Percentiles rank a stretch among this genome's conserved stretches.
phyloP scores from a whole-genome alignment of 2,329 filamentous ascomycete genomes.

The Cladosporium sp. region DNA sequence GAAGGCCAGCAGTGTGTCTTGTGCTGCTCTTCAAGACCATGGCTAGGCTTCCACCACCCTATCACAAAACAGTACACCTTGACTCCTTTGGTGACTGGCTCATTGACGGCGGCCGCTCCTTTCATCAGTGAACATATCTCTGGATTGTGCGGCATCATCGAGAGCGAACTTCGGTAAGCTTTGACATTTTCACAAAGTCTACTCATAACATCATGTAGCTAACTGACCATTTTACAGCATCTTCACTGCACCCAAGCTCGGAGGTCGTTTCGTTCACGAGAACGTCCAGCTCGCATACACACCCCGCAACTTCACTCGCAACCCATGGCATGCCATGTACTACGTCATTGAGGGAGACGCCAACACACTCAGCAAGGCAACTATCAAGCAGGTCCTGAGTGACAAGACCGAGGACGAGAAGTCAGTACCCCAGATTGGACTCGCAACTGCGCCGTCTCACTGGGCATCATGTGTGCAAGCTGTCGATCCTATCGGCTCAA shows the following conservation, averaged over 20 bases:
- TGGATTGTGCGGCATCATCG: conserved; percentile 39
- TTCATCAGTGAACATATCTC: conserved; percentile 82
- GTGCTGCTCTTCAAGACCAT: conserved; percentile 89
- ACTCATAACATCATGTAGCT: not conserved
- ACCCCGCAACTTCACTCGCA: conserved; percentile 81
- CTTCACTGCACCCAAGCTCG: conserved; percentile 84
- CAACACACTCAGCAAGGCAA: conserved; percentile 81
- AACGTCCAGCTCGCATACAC: conserved; percentile 87
- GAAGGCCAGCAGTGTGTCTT: conserved; percentile 74
- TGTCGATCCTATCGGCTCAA: conserved; percentile 68
- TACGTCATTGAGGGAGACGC: conserved; percentile 95
- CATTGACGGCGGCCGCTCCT: conserved; percentile 92
- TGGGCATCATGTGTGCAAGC: conserved; percentile 97
- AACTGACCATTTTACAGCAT: conserved; percentile 57
- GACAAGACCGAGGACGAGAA: conserved; percentile 11
- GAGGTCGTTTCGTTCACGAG: conserved; percentile 83
- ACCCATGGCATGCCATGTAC: conserved; percentile 85
- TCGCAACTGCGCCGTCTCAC: conserved; percentile 77
- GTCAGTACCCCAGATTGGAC: conserved; percentile 61
- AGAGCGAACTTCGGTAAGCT: conserved; percentile 20
- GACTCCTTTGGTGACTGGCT: conserved; percentile 73
- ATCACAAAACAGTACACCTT: conserved; percentile 87
- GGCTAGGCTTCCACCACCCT: conserved; percentile 90
- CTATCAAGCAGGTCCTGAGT: conserved; percentile 47
- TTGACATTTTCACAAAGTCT: not conserved